phyloP scores from a whole-genome alignment of 2,329 filamentous ascomycete genomes.

The Beauveria caledonica region DNA sequence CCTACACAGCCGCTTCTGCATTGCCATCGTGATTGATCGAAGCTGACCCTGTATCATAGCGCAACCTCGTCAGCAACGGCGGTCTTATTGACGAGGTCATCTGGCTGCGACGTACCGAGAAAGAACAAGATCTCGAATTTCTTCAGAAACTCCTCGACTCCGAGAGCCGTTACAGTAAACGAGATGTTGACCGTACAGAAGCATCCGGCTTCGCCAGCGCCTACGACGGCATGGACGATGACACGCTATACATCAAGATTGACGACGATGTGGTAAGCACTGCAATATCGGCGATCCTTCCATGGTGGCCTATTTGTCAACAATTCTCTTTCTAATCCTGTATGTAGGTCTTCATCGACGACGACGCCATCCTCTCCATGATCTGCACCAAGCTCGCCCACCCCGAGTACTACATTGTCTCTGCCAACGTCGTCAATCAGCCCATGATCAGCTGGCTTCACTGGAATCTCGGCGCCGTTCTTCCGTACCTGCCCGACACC shows the following conservation, averaged over 20 bases:
- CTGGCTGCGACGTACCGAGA: conserved; percentile 34
- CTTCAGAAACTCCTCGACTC: conserved; percentile 29
- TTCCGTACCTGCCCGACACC: conserved; percentile 45
- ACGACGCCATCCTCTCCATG: conserved; percentile 40
- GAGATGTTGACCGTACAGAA: conserved; percentile 25
- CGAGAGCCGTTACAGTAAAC: conserved; percentile 29
- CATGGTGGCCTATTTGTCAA: neutral
- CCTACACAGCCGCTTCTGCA: neutral
- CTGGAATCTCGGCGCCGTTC: conserved; percentile 42
- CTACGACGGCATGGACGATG: conserved; percentile 38
- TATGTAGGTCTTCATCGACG: conserved; percentile 27
- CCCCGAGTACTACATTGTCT: conserved; percentile 42
- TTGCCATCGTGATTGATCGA: neutral
- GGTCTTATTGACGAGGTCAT: conserved; percentile 37
- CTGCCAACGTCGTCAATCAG: conserved; percentile 49
- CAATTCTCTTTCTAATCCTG: neutral
- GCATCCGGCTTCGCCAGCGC: conserved; percentile 29
- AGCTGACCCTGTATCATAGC: conserved; percentile 18
- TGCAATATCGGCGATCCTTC: neutral
- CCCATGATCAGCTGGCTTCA: conserved; percentile 46
- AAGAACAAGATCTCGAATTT: conserved; percentile 30
- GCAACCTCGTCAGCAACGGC: conserved; percentile 36
- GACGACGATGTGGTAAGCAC: conserved; percentile 30
- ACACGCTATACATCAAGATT: conserved; percentile 33
- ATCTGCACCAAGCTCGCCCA: conserved; percentile 43